phyloP scores from a whole-genome alignment of 441 rosid species.

The Omphalea diandra region DNA sequence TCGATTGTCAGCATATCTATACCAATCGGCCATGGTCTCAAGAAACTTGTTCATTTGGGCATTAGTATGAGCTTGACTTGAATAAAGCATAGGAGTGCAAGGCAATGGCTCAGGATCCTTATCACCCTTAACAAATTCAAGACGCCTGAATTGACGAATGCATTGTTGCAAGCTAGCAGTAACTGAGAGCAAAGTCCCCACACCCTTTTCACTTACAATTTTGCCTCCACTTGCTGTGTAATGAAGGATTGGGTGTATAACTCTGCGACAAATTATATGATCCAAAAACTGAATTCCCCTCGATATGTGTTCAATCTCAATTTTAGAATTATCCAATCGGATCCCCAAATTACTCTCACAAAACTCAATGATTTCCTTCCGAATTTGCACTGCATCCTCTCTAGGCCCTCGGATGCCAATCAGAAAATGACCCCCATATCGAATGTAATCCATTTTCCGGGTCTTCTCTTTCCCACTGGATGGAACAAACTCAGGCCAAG shows the following conservation, averaged over 20 bases:
- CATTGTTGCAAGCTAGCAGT: conserved; percentile 91
- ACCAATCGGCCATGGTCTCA: conserved; percentile 99
- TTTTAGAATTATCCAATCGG: conserved; percentile 67
- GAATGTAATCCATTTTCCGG: conserved; percentile 87
- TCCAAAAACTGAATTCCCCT: conserved; percentile 95
- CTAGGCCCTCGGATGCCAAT: conserved; percentile 93
- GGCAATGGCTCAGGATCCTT: conserved; percentile 96
- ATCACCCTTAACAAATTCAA: conserved; percentile 88
- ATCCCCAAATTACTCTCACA: conserved; percentile 60
- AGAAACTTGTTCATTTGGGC: conserved; percentile 99
- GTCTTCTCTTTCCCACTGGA: conserved; percentile 86
- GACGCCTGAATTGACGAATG: conserved; percentile 73
- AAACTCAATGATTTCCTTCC: conserved; percentile 68
- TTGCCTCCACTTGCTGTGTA: conserved; percentile 81
- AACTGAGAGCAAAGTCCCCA: conserved; percentile 92
- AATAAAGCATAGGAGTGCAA: conserved; percentile 94
- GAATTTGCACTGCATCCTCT: conserved; percentile 71
- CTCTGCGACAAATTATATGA: conserved; percentile 80
- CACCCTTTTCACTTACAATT: conserved; percentile 79
- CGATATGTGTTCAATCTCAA: conserved; percentile 85
- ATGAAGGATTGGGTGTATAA: conserved; percentile 83
- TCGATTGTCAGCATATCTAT: conserved; percentile 87
- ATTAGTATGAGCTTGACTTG: conserved; percentile 96
- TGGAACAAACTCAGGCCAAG: conserved; percentile 99
- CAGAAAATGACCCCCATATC: conserved; percentile 89